Evolutionary conservation across 2,329 filamentous ascomycete genomes (phyloP).

Genomic region (Colletotrichum simmondsii): DNA sequence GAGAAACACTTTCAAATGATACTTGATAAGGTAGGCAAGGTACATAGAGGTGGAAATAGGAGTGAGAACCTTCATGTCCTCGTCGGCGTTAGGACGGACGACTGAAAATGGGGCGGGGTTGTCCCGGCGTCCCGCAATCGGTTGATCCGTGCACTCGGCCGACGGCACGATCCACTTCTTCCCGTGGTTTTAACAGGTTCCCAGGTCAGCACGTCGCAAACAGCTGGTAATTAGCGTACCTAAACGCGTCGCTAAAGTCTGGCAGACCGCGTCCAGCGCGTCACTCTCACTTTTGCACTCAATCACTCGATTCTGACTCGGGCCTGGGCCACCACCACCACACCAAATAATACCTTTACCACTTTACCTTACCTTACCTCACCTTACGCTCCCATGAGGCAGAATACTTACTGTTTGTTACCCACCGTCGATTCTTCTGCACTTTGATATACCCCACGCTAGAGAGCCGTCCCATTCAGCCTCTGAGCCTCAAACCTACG

Average conservation of each 20-base stretch:
- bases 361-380: background rate
- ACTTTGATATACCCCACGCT: background rate
- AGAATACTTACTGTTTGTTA: background rate
- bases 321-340: slow-evolving; percentile 1
- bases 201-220: background rate
- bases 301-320: slow-evolving; percentile 2
- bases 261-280: slow-evolving; percentile 11
- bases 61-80: background rate
- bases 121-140: background rate
- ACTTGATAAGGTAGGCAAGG: no score
- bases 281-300: slow-evolving; percentile 9
- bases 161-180: background rate
- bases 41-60: no score
- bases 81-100: background rate
- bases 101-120: background rate
- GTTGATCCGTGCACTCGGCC: slow-evolving; percentile 17
- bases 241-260: slow-evolving; percentile 9
- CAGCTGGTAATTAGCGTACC: slow-evolving; percentile 4
- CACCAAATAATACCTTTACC: background rate
- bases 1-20: no score
- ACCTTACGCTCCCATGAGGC: background rate
- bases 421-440: background rate
- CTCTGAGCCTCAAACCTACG: background rate
- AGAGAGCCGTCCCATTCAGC: background rate
- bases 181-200: background rate